These are phyloP conservation scores for Nyctanthes arbortristis DNA, from an alignment of 257 asterid species.

Conservation along the genomic window DNA sequence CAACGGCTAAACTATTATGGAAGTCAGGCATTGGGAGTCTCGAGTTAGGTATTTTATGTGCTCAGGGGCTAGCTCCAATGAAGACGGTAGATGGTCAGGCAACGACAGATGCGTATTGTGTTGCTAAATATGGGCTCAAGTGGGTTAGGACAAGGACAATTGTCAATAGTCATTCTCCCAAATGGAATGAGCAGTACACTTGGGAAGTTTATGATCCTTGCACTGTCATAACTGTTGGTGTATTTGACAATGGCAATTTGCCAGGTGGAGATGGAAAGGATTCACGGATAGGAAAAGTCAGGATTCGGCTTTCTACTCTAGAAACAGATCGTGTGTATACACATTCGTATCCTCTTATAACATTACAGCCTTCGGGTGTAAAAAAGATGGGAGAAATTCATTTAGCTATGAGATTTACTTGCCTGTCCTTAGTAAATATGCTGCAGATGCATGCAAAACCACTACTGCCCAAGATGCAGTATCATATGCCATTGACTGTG, in stretches of 20 bases:
- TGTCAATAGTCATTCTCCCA: conserved; percentile 5
- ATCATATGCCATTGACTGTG: conserved; percentile 10
- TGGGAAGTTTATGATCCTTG: conserved; percentile 19
- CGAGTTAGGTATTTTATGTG: conserved; percentile 7
- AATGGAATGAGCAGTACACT: conserved; percentile 14
- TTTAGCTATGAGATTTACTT: conserved; percentile 18
- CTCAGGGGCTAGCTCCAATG: conserved; percentile 8
- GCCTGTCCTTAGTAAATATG: conserved; percentile 13
- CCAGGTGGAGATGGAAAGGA: conserved; percentile 16
- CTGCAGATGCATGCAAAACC: conserved; percentile 12
- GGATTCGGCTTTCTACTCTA: conserved; percentile 19
- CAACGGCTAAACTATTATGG: conserved; percentile 13
- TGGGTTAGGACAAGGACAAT: conserved; percentile 18
- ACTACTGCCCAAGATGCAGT: conserved; percentile 16
- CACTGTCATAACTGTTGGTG: conserved; percentile 3
- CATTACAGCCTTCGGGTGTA: conserved; percentile 10
- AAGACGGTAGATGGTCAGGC: conserved; percentile 10
- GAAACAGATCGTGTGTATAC: conserved; percentile 25
- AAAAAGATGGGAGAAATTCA: conserved; percentile 23
- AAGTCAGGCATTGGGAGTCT: conserved; percentile 6
- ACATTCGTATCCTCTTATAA: conserved; percentile 15
- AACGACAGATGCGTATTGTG: conserved; percentile 11
- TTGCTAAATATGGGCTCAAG: conserved; percentile 15
- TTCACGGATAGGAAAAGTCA: conserved; percentile 16
- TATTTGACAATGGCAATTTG: conserved; percentile 10